Conservation (phyloP, 2,329 filamentous ascomycete genomes). For the Cryphonectria japonica region DNA sequence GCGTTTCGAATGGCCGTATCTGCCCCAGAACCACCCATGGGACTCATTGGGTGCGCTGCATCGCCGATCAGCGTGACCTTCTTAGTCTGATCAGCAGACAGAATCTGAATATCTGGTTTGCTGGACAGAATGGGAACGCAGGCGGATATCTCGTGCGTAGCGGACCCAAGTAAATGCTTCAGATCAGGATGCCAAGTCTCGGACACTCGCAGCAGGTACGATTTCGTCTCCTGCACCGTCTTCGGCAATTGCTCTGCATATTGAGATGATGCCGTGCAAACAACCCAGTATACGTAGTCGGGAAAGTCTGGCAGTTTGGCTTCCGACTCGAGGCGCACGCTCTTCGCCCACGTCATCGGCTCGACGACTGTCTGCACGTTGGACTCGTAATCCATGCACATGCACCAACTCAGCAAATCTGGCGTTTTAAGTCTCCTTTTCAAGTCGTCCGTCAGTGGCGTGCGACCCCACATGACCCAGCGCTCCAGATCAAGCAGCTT, state of each 20-base stretch:
- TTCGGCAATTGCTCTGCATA: conserved; percentile 33
- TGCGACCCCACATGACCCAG: conserved; percentile 40
- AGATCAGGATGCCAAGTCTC: conserved; percentile 36
- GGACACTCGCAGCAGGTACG: conserved; percentile 31
- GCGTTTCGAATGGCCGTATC: conserved; percentile 37
- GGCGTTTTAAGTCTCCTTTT: conserved; percentile 25
- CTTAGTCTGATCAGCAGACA: conserved; percentile 24
- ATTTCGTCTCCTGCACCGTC: conserved; percentile 33
- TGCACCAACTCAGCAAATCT: conserved; percentile 38
- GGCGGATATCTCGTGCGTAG: conserved; percentile 32
- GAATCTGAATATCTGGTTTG: conserved; percentile 36
- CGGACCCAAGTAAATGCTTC: conserved; percentile 34
- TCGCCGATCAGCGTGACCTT: conserved; percentile 34
- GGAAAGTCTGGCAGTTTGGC: conserved; percentile 33
- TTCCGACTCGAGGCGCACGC: conserved; percentile 30
- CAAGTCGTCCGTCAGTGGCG: conserved; percentile 34
- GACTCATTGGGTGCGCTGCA: conserved; percentile 35
- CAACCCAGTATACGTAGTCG: conserved; percentile 37
- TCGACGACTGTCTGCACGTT: conserved; percentile 37
- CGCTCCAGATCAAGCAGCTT: conserved; percentile 38
- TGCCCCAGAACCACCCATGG: conserved; percentile 38
- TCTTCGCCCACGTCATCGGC: conserved; percentile 36
- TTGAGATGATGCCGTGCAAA: conserved; percentile 35
- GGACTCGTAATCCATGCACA: conserved; percentile 36
- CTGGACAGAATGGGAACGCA: conserved; percentile 37